Percentiles rank a stretch among this genome's conserved stretches.
Conservation (phyloP, 2,329 filamentous ascomycete genomes). For the Pestalotiopsis sp. region DNA sequence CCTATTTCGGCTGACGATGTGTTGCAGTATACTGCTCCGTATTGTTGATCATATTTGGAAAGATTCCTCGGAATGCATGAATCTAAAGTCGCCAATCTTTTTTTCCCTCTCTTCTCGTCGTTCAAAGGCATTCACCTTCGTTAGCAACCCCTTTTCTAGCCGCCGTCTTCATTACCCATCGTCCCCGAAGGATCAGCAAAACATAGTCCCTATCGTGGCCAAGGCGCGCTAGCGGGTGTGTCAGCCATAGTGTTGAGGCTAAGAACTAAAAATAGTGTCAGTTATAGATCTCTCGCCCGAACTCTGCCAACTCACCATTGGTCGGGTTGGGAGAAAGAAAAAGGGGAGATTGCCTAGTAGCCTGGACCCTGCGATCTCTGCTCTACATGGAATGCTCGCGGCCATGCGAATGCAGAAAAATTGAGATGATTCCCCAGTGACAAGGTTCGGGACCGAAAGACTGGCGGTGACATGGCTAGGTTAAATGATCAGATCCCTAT, state of each 20-base stretch:
- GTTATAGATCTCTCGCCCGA: not conserved
- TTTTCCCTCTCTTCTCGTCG: not conserved
- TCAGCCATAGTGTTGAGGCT: not conserved
- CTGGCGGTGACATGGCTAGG: not conserved
- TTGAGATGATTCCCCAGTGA: not conserved
- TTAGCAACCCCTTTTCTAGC: not conserved
- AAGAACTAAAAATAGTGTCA: not conserved
- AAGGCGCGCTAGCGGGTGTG: not conserved
- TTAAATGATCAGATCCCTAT: not conserved
- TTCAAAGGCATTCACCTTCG: not conserved
- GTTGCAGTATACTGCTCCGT: not conserved
- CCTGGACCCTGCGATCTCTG: not conserved
- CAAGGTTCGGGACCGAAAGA: not conserved
- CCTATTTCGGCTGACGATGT: not conserved
- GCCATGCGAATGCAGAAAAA: not conserved
- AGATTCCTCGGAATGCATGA: not conserved
- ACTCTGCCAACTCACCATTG: not conserved
- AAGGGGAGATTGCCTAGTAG: not conserved
- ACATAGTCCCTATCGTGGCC: not conserved
- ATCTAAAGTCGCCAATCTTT: not conserved
- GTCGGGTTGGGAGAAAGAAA: not conserved
- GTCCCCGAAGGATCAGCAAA: not conserved
- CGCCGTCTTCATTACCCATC: not conserved
- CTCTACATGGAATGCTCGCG: not conserved
- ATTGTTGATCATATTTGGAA: not conserved